Base-by-base conservation (phyloP, 768 basidiomycete species). In the Russula abietina region DNA sequence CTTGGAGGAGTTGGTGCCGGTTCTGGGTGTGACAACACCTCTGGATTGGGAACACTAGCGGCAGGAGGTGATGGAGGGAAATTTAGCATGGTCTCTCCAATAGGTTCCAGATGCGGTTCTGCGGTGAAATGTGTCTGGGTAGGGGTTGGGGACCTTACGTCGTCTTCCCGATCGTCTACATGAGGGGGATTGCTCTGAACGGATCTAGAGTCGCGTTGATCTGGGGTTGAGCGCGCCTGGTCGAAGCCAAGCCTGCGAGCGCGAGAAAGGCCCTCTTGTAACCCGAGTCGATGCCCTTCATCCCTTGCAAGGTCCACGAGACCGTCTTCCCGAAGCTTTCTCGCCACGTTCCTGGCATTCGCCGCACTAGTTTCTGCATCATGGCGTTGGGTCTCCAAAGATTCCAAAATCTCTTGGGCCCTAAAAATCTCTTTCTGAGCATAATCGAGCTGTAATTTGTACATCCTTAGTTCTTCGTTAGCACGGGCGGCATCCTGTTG, bases 371-470 rank as follows among this genome's bases (percentile, higher is more conserved):
- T 73, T 64, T 84, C 82, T 0, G 83, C 83, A 2, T 79, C 76
- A 14, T 75, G 73, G 2, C 81, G 76, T 48, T 83, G 78, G 0
- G 73, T 72, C 54, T 84, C 80, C 4, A 84, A 73, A 22, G 77
- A 73, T 36, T 77, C 73, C 12, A 85, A 76, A 4, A 82, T 75
- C 4, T 78, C 75, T 64, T 86, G 83, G 0, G 84, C 85, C 39
- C 78, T 77, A 26, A 73, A 69, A 45, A 86, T 83, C 68, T 86
- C 83, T 74, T 75, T 75, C 66, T 86, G 84, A 17, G 86, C 85
- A 38, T 78, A 74, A 19, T 82, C 80, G 30, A 85, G 72, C 74
- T 85, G 83, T 1, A 81, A 54, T 69, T 83, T 85, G 69, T 85
- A 87, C 57, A 84, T 57, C 53, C 75, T 73, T 51, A 86, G 69